These are phyloP conservation scores for Ceratocystis diversiconidia DNA, from an alignment of 2,329 filamentous ascomycete species.

Conservation along the genomic window DNA sequence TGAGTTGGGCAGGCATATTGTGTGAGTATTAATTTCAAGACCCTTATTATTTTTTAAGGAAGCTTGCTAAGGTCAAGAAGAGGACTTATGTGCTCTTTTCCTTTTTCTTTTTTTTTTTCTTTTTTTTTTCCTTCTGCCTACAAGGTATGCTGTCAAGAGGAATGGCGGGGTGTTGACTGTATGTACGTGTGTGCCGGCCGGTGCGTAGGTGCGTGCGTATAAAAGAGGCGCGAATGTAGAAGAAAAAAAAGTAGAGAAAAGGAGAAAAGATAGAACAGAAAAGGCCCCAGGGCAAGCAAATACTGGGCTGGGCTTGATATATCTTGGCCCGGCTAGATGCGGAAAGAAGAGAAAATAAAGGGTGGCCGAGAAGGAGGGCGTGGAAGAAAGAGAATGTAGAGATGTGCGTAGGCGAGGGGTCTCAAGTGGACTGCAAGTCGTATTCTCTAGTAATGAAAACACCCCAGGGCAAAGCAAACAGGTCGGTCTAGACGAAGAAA, in stretches of 20 bases:
- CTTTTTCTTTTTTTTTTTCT: neutral
- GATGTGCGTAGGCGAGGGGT: neutral
- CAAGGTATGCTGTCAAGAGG: slow-evolving; percentile 1
- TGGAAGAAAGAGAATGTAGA: neutral
- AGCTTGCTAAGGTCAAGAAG: neutral
- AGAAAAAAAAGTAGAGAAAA: neutral
- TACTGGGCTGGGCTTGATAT: neutral
- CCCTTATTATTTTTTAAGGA: slow-evolving; percentile 2
- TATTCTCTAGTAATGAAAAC: neutral
- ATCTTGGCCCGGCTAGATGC: neutral
- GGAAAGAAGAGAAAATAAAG: neutral
- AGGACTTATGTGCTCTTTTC: neutral
- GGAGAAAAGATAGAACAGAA: neutral
- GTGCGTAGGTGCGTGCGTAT: slow-evolving; percentile 5
- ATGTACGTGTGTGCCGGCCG: neutral
- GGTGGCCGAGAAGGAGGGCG: neutral
- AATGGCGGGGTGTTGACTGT: neutral
- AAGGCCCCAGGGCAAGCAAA: neutral
- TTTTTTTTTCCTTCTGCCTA: neutral
- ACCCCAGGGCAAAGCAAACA: neutral
- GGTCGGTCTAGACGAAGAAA: neutral
- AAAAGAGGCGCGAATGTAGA: neutral
- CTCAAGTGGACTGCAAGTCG: neutral
- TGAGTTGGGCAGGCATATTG: slow-evolving; percentile 25
- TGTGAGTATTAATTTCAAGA: slow-evolving; percentile 3